Base-by-base conservation (phyloP, 2,329 filamentous ascomycete genomes). In the Fusarium pseudonygamai region DNA sequence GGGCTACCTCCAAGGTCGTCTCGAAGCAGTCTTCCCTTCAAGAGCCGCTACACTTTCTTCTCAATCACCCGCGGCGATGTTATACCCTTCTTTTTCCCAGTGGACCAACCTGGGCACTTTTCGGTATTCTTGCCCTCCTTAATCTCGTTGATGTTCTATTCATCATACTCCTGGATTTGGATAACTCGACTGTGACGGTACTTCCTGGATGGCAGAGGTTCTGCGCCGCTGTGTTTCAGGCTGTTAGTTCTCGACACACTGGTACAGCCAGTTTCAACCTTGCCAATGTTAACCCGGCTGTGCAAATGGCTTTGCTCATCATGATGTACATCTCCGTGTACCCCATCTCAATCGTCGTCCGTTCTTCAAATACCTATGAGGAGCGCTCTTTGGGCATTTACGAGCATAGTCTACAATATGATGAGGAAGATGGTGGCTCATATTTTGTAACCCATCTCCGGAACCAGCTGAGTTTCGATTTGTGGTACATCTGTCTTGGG, bases 261-360 rank as follows among this genome's bases (percentile, higher is more conserved):
- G 88, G 67, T 80, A 88, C 75, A 80, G 84, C 83, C 80, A 88
- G 80, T 75, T 89, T 90, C 37, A 78, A 82, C 24, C 83, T 90
- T 18, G 78, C 86, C 7, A 78, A 77, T 2, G 82, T 90, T 5
- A 87, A 86, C 42, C 87, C 89, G 10, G 85, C 84, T 6, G 84
- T 90, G 1, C 89, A 90, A 65, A 85, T 91, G 40, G 85, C 89
- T 39, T 87, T 90, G 64, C 82, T 91, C 0, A 84, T 89, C 49
- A 91, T 91, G 89, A 91, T 92, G 89, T 91, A 91, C 79, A 90
- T 91, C 52, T 86, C 87, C 10, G 86, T 88, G 8, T 90, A 89
- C 66, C 89, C 90, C 0, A 87, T 91, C 37, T 88, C 88, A 20
- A 89, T 91, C 59, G 88, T 85, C 24, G 89, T 91, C 80, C 86